Evolutionary conservation across 345 rosid genomes (phyloP), one percentile per base, ranked within the genome.

Genomic region (Melaleuca alternifolia): DNA sequence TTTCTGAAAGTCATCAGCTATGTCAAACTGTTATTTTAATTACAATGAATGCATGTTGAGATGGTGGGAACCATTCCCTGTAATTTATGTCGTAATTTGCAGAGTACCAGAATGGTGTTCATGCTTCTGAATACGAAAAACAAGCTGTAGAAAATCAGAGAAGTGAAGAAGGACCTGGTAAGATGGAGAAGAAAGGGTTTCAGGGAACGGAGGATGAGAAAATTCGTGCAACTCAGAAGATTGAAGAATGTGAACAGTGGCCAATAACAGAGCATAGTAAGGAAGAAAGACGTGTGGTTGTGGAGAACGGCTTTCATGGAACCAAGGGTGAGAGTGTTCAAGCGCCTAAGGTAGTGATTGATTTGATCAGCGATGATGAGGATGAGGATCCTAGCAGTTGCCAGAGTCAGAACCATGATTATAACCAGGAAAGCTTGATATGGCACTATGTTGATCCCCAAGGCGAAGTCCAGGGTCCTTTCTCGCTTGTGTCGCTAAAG

Each of bases 371-470:
- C 56, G 96, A 94, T 83, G 92, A 93, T 11, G 88, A 88, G 50
- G 81, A 75, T 16, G 93, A 92, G 51, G 95, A 89, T 84, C 89
- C 86, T 37, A 50, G 88, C 16, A 79, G 37, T 46, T 85, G 51
- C 53, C 88, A 84, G 53, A 28, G 59, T 7, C 54, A 87, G 88
- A 87, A 3, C 83, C 41, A 20, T 15, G 87, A 85, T 54, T 51
- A 51, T 30, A 89, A 85, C 46, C 85, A 84, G 10, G 89, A 76
- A 85, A 87, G 90, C 84, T 23, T 50, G 54, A 88, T 90, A 41
- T 96, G 99, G 98, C 84, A 89, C 87, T 96, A 95, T 87, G 28
- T 54, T 84, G 98, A 96, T 90, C 99, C 98, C 21, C 91, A 84
- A 28, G 98, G 98, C 44, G 26, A 18, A 33, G 41, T 86, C 54